Evolutionary conservation across 352 stramenopile genomes (phyloP), one percentile per base, ranked within the genome.

Genomic region (Phytophthora constricta): DNA sequence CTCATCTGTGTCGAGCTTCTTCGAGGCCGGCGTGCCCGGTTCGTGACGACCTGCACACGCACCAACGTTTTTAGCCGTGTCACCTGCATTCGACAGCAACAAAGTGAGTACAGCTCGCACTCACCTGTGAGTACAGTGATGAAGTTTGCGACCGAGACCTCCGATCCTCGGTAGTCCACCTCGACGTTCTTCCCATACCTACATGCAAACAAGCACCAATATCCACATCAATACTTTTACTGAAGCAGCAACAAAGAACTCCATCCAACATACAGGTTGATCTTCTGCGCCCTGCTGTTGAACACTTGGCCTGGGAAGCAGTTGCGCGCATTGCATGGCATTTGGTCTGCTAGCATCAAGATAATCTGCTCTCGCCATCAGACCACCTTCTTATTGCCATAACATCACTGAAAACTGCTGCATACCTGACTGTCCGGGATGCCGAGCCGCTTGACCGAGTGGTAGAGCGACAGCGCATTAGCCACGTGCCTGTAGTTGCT

Each of bases 71-170:
- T 2, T 33, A 5, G 23, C 3, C 22, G 16, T 10, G 9, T n/a
- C 43, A 54, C 10, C 11, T 19, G 4, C 9, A 3, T 7, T 23
- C 17, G 10, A 42, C 0, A 50, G 20, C 5, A 39, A 47, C 14
- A n/a, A n/a, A n/a, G n/a, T n/a, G n/a, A n/a, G n/a, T n/a, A 19
- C 14, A 46, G 50, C 13, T 20, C 7, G 5, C 20, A 58, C 66
- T 25, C 31, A 90, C 82, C 89, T 16, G 96, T 95, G 31, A 99
- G 83, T 2, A 98, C 89, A 11, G 95, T 92, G 49, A 99, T 89
- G 66, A 99, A 99, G 67, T 98, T 99, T 66, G 97, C 91, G 9
- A 99, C 96, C 9, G 95, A 99, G 25, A 99, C 97, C 77, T 99
- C 97, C 3, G 95, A 86, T 41, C 96, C 97, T 16, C 90, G 87